These are phyloP conservation scores for Chalciporus pseudorubinellus DNA, from an alignment of 768 basidiomycete genomes.

Conservation along the genomic window DNA sequence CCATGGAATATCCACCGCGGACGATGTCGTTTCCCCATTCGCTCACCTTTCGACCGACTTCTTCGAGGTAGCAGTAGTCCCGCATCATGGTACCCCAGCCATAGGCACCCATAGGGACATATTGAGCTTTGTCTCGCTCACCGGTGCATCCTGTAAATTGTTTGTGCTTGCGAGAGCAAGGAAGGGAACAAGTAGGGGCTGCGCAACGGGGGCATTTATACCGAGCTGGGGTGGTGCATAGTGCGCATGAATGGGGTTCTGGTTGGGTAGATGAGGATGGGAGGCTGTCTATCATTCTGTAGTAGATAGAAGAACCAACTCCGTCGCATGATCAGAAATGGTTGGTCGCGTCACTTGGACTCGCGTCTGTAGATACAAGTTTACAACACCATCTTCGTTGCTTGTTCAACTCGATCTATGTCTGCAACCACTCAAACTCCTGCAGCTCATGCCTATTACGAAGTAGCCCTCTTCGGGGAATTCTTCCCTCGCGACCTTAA, in stretches of 20 bases:
- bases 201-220: conserved; percentile 82
- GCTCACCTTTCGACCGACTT: conserved; percentile 69
- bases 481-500: conserved; percentile 77
- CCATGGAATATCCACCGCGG: conserved; percentile 50
- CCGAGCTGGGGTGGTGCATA: conserved; percentile 52
- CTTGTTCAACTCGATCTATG: conserved; percentile 10
- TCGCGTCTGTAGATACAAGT: neutral
- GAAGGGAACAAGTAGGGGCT: conserved; percentile 67
- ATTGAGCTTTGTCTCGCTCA: conserved; percentile 66
- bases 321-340: too few relatives aligned
- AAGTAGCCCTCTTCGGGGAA: conserved; percentile 80
- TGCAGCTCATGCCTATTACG: conserved; percentile 66
- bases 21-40: conserved; percentile 73
- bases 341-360: neutral
- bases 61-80: conserved; percentile 86
- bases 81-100: conserved; percentile 86
- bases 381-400: neutral
- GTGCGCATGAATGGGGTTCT: conserved; percentile 39
- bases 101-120: conserved; percentile 81
- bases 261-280: conserved; percentile 14
- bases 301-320: neutral
- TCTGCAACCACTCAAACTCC: conserved; percentile 26
- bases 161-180: conserved; percentile 73
- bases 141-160: conserved; percentile 59
- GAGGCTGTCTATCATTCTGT: conserved; percentile 8